Conservation (phyloP, 805 yeast genomes). For the Pichia kluyveri region DNA sequence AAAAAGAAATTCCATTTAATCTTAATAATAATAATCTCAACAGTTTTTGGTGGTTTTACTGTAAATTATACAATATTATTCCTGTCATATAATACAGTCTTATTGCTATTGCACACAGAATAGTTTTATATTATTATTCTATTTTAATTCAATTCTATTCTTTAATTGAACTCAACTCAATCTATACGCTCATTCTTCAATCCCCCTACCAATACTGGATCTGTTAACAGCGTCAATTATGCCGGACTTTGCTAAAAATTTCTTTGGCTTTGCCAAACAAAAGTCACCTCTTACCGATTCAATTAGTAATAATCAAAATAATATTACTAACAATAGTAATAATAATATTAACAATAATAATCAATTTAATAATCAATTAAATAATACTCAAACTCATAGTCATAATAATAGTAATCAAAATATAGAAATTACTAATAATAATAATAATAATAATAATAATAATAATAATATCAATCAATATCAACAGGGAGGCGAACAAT, state of each 20-base stretch:
- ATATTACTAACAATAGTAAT: background rate
- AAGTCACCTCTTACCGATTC: slow-evolving; percentile 2
- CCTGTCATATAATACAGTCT: too few species aligned
- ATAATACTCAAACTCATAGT: background rate
- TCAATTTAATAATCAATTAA: background rate
- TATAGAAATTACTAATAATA: too few species aligned
- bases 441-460: background rate
- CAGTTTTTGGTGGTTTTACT: too few species aligned
- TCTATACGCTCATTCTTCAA: too few species aligned
- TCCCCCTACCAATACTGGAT: too few species aligned
- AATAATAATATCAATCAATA: background rate
- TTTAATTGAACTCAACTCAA: too few species aligned
- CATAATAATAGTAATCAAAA: background rate
- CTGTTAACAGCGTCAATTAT: slow-evolving; percentile 2
- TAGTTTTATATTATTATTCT: too few species aligned
- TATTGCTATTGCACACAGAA: too few species aligned
- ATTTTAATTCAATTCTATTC: too few species aligned
- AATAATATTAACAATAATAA: background rate
- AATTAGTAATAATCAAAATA: background rate
- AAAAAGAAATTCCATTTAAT: too few species aligned
- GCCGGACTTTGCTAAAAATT: slow-evolving; percentile 20
- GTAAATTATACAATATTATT: too few species aligned
- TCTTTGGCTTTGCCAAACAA: slow-evolving; percentile 15
- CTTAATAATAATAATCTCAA: too few species aligned
- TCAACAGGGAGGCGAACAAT: slow-evolving; percentile 4